phyloP scores from a whole-genome alignment of 305 asterid genomes.

The Fraxinus ornus region DNA sequence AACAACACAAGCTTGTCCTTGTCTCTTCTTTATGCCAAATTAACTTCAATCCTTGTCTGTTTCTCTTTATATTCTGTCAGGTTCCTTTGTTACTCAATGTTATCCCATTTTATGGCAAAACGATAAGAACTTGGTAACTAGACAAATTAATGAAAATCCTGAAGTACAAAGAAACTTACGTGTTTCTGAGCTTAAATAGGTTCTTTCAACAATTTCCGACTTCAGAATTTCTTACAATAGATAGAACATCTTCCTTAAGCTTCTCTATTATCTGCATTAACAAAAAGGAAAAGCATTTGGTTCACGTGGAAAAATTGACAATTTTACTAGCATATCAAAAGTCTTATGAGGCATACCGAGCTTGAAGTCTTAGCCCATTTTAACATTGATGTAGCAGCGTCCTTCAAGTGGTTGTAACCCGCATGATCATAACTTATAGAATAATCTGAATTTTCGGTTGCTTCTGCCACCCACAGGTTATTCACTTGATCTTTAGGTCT shows the following conservation, averaged over 20 bases:
- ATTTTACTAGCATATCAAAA: neutral
- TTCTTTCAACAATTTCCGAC: conserved; percentile 27
- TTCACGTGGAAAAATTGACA: neutral
- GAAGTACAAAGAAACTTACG: neutral
- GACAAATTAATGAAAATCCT: conserved; percentile 3
- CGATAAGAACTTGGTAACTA: neutral
- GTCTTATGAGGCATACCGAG: conserved; percentile 43
- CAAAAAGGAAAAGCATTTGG: conserved; percentile 3
- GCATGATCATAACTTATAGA: conserved; percentile 51
- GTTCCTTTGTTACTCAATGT: neutral
- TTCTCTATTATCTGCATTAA: conserved; percentile 54
- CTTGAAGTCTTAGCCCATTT: conserved; percentile 67
- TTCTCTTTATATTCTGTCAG: neutral
- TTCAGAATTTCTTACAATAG: conserved; percentile 49
- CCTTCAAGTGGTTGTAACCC: conserved; percentile 56
- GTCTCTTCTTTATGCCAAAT: neutral
- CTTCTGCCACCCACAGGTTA: conserved; percentile 92
- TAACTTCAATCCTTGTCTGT: neutral
- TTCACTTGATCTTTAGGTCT: conserved; percentile 66
- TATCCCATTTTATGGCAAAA: neutral
- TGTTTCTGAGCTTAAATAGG: conserved; percentile 23
- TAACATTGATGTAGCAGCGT: conserved; percentile 53
- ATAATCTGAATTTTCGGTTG: conserved; percentile 77
- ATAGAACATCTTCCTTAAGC: conserved; percentile 50
- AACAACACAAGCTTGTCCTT: neutral